phyloP scores from a whole-genome alignment of 2,329 filamentous ascomycete genomes.

The Paecilomyces formosus region DNA sequence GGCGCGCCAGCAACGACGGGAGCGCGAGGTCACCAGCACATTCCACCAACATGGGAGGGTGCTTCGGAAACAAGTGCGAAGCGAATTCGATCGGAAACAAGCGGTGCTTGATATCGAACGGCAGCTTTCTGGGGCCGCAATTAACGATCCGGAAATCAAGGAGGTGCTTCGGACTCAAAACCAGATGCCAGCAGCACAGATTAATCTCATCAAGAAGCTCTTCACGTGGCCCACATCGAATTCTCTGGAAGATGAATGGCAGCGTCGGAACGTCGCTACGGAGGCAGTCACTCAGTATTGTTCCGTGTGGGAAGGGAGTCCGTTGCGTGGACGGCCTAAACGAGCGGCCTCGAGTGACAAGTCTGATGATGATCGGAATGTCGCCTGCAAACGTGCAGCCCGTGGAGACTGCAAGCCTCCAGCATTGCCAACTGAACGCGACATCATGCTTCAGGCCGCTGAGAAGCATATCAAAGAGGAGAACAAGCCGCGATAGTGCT shows the following conservation, averaged over 20 bases:
- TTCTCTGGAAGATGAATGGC: slow-evolving; percentile 15
- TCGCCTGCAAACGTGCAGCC: background rate
- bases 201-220: slow-evolving; percentile 15
- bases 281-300: slow-evolving; percentile 13
- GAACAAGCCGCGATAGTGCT: slow-evolving; percentile 2
- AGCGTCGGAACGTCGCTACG: slow-evolving; percentile 10
- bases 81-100: background rate
- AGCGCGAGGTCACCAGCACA: background rate
- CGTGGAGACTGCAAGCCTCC: background rate
- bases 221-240: slow-evolving; percentile 13
- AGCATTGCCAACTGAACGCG: background rate
- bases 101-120: background rate
- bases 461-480: slow-evolving; percentile 1
- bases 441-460: background rate
- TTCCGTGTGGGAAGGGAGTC: slow-evolving; percentile 11
- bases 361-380: background rate
- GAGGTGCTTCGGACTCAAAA: background rate
- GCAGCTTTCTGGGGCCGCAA: background rate
- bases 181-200: slow-evolving; percentile 3
- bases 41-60: background rate
- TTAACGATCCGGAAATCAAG: background rate
- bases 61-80: background rate
- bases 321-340: slow-evolving; percentile 11
- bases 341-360: slow-evolving; percentile 1
- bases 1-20: background rate